A percentile compares a stretch with the other conserved stretches of the same genome.
phyloP scores from a whole-genome alignment of 2,329 filamentous ascomycete species.

The Claviceps spartinae region DNA sequence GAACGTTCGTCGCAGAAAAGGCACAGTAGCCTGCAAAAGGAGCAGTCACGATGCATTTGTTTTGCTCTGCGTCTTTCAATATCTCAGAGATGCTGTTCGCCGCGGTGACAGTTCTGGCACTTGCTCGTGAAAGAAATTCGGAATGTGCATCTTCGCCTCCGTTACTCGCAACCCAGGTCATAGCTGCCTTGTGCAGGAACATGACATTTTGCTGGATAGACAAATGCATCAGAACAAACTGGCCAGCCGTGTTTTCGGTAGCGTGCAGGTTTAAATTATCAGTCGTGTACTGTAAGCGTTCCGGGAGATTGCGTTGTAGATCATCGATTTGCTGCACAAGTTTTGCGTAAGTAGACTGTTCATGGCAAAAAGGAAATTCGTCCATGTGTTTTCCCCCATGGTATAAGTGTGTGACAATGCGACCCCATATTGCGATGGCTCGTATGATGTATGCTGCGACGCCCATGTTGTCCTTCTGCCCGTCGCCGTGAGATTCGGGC shows the following conservation, averaged over 20 bases:
- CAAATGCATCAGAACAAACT: slow-evolving; percentile 87
- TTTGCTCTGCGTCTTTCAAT: slow-evolving; percentile 62
- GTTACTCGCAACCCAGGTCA: slow-evolving; percentile 53
- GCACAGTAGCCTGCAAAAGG: slow-evolving; percentile 93
- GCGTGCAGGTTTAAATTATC: slow-evolving; percentile 79
- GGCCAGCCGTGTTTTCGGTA: slow-evolving; percentile 74
- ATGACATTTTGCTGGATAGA: slow-evolving; percentile 78
- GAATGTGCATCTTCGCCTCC: slow-evolving; percentile 59
- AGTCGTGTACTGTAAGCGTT: slow-evolving; percentile 55
- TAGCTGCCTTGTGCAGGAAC: slow-evolving; percentile 79
- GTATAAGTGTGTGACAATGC: slow-evolving; percentile 79
- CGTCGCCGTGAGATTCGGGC: slow-evolving; percentile 47
- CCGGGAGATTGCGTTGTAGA: slow-evolving; percentile 56
- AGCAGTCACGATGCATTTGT: slow-evolving; percentile 59
- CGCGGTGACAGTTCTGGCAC: slow-evolving; percentile 63
- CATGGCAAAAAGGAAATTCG: slow-evolving; percentile 63
- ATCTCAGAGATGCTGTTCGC: slow-evolving; percentile 79
- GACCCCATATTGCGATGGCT: slow-evolving; percentile 77
- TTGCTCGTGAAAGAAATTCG: slow-evolving; percentile 63
- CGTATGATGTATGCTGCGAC: slow-evolving; percentile 84
- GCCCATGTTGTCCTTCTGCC: slow-evolving; percentile 74
- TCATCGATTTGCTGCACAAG: slow-evolving; percentile 60
- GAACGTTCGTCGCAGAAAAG: slow-evolving; percentile 86
- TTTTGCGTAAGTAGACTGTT: slow-evolving; percentile 59
- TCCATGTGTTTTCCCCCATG: slow-evolving; percentile 77